These are phyloP conservation scores for Blastocystis sp. DNA, from an alignment of 352 stramenopile genomes.

Conservation along the genomic window DNA sequence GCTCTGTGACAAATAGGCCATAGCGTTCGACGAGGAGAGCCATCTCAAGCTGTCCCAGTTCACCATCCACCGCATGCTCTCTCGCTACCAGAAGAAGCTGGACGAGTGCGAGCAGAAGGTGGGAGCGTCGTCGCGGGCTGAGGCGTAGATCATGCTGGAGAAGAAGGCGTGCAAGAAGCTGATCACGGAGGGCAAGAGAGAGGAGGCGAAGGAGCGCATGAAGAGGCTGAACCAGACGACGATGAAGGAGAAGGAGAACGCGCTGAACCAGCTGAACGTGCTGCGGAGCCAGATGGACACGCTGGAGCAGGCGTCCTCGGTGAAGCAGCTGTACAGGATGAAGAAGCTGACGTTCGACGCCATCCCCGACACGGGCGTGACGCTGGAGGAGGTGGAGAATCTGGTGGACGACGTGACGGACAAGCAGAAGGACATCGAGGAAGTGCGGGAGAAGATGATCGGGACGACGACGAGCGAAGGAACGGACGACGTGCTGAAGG, in stretches of 20 bases:
- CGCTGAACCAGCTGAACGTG: background rate
- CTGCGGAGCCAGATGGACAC: slow-evolving; percentile 12
- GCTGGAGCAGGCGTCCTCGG: background rate
- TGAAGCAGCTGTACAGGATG: slow-evolving; percentile 9
- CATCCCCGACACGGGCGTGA: background rate
- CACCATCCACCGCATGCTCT: background rate
- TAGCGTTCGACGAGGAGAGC: background rate
- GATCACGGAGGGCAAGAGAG: background rate
- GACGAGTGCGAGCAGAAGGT: slow-evolving; percentile 2
- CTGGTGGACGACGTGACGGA: slow-evolving; percentile 13
- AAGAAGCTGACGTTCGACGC: slow-evolving; percentile 16
- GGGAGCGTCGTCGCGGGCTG: background rate
- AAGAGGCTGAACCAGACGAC: background rate
- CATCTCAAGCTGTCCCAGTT: background rate
- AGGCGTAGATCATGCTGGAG: background rate
- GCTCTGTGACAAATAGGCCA: background rate
- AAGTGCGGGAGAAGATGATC: background rate
- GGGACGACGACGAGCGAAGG: background rate
- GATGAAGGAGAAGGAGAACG: slow-evolving; percentile 7
- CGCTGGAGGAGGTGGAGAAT: background rate
- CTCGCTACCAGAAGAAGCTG: background rate
- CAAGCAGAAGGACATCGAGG: background rate
- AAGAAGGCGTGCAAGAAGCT: background rate
- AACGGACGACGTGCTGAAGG: background rate
- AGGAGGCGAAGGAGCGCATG: background rate